A percentile compares a stretch with the other conserved stretches of the same genome.
phyloP scores from a whole-genome alignment of 2,329 filamentous ascomycete species.

The Diaporthe citri region DNA sequence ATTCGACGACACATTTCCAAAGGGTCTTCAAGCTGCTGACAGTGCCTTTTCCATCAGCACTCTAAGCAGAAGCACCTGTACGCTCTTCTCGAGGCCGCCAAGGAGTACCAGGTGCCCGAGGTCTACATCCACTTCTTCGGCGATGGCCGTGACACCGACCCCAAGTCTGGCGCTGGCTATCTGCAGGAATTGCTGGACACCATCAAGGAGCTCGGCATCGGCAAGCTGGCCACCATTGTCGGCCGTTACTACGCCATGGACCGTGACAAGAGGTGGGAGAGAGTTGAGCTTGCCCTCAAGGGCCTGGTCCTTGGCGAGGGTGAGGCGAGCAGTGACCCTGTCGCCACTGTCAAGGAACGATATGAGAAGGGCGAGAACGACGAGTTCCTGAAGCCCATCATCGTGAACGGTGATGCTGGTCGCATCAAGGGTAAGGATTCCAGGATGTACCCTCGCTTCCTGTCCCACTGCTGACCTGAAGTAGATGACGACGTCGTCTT shows the following conservation, averaged over 20 bases:
- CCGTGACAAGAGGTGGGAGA: conserved; percentile 99
- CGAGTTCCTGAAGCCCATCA: conserved; percentile 98
- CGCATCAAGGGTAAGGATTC: conserved; percentile 80
- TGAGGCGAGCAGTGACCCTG: conserved; percentile 85
- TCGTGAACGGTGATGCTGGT: conserved; percentile 86
- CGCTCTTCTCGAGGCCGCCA: conserved; percentile 88
- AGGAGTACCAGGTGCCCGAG: conserved; percentile 86
- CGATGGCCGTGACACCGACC: conserved; percentile 97
- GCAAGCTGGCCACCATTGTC: conserved; percentile 91
- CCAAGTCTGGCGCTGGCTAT: conserved; percentile 90
- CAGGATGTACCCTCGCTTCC: neutral
- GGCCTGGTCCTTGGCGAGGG: conserved; percentile 89
- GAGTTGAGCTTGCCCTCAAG: conserved; percentile 90
- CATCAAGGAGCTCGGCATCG: conserved; percentile 85
- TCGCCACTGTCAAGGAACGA: conserved; percentile 87
- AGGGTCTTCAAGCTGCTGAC: conserved; percentile 13
- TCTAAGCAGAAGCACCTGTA: conserved; percentile 95
- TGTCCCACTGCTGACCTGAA: conserved; percentile 35
- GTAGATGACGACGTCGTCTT: conserved; percentile 92
- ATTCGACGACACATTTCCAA: neutral
- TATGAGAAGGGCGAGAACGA: conserved; percentile 92
- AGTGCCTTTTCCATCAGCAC: conserved; percentile 67
- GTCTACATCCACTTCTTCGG: conserved; percentile 99
- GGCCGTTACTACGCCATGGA: conserved; percentile 99
- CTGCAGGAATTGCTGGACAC: conserved; percentile 87